Percentiles rank a stretch among this genome's conserved stretches.
Evolutionary conservation across 2,329 filamentous ascomycete species (phyloP).

Genomic region (Trichoderma koningii): DNA sequence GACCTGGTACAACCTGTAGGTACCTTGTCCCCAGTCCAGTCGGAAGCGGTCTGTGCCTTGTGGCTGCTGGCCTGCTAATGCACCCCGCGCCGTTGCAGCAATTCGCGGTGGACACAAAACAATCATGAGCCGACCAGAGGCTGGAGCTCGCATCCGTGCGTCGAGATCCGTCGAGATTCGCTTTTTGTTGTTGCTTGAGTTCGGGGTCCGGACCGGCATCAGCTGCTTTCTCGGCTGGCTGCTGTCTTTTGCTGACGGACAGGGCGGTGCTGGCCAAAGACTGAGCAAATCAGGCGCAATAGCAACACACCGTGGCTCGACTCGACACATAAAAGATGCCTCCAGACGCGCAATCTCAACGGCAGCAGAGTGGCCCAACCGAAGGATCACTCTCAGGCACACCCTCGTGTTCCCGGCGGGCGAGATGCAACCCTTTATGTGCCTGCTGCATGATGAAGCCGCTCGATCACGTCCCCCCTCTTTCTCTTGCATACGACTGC

Average conservation of each 20-base stretch:
- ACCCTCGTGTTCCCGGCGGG: neutral
- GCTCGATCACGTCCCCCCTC: constrained; percentile 4
- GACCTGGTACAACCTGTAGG: too few species aligned
- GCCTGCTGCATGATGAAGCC: constrained; percentile 22
- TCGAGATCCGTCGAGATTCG: neutral
- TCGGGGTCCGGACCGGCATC: neutral
- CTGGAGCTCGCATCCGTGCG: neutral
- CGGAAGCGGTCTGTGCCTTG: constrained; percentile 19
- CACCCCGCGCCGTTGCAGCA: constrained; percentile 20
- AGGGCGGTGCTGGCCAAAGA: neutral
- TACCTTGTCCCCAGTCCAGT: neutral
- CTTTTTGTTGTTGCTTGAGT: neutral
- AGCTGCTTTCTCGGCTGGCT: neutral
- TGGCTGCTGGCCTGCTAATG: constrained; percentile 12
- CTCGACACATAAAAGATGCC: neutral
- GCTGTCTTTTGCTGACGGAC: neutral
- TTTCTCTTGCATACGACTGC: constrained; percentile 6
- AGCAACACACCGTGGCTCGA: neutral
- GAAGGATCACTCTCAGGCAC: constrained; percentile 15
- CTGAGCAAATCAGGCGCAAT: constrained; percentile 2
- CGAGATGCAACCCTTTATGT: constrained; percentile 22
- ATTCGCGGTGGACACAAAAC: constrained; percentile 1
- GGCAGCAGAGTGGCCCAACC: neutral
- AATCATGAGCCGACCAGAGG: neutral
- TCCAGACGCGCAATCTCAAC: constrained; percentile 12